phyloP scores from a whole-genome alignment of 306 rosid genomes.

The Trichosanthes truncata region DNA sequence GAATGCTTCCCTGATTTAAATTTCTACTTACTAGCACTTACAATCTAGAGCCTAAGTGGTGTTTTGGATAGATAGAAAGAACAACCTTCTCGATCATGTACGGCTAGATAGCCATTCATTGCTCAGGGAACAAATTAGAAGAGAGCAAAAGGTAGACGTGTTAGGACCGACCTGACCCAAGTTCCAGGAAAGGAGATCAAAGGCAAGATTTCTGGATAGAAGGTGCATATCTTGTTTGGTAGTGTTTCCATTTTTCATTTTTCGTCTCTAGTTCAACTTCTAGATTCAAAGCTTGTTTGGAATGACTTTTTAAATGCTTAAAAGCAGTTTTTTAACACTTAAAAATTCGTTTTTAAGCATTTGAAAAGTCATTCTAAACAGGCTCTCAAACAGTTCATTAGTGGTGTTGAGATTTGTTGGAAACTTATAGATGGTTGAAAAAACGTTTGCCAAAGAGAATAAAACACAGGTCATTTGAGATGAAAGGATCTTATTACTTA shows the following conservation, averaged over 20 bases:
- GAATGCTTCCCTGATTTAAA: neutral
- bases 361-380: no score
- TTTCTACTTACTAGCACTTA: neutral
- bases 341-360: no score
- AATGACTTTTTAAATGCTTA: no score
- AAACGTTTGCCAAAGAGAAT: neutral
- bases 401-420: no score
- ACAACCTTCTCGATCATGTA: neutral
- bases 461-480: neutral
- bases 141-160: neutral
- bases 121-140: neutral
- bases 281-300: no score
- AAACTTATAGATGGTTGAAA: neutral
- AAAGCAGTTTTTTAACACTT: no score
- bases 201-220: neutral
- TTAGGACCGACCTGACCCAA: neutral
- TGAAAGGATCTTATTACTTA: neutral
- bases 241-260: neutral
- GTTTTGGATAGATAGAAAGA: neutral
- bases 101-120: neutral
- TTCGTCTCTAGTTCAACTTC: neutral
- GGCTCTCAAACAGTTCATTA: no score
- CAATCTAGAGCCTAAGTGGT: neutral
- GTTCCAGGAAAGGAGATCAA: neutral
- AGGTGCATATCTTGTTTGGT: neutral